These are phyloP conservation scores for Stemphylium beticola DNA, from an alignment of 2,329 filamentous ascomycete species.

Conservation along the genomic window DNA sequence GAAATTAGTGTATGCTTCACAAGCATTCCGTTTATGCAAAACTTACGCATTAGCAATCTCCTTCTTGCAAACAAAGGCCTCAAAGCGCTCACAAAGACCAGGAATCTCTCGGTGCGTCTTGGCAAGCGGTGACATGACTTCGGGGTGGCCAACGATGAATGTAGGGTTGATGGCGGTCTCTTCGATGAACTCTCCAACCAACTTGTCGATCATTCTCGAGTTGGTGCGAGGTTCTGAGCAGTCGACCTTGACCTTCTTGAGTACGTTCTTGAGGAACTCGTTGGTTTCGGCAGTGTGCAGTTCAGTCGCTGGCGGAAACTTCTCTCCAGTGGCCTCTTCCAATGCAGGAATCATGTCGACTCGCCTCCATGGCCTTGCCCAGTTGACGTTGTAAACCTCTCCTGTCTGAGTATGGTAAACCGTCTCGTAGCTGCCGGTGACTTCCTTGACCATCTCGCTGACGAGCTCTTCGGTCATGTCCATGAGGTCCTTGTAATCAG, in stretches of 20 bases:
- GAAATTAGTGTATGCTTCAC: too few species aligned
- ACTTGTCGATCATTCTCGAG: slow-evolving; percentile 93
- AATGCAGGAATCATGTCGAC: slow-evolving; percentile 96
- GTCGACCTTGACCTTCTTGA: slow-evolving; percentile 89
- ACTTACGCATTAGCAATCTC: slow-evolving; percentile 83
- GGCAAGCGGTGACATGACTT: slow-evolving; percentile 93
- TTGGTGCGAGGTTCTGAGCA: slow-evolving; percentile 92
- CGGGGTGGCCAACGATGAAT: slow-evolving; percentile 81
- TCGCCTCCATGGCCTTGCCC: slow-evolving; percentile 90
- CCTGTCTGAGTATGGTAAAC: slow-evolving; percentile 85
- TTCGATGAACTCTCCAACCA: slow-evolving; percentile 92
- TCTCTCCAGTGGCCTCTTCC: slow-evolving; percentile 88
- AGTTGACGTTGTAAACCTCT: slow-evolving; percentile 90
- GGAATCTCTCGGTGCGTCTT: slow-evolving; percentile 86
- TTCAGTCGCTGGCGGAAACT: slow-evolving; percentile 87
- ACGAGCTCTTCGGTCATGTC: slow-evolving; percentile 91
- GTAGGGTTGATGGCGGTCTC: slow-evolving; percentile 92
- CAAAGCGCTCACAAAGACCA: slow-evolving; percentile 93
- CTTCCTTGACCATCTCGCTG: slow-evolving; percentile 82
- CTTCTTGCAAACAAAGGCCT: slow-evolving; percentile 96
- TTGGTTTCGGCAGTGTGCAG: slow-evolving; percentile 90
- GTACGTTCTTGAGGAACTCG: slow-evolving; percentile 75
- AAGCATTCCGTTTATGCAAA: too few species aligned
- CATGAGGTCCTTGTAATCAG: slow-evolving; percentile 81
- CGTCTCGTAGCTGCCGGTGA: slow-evolving; percentile 85